These are phyloP conservation scores for Fonsecaea pedrosoi DNA, from an alignment of 2,329 filamentous ascomycete species.

Conservation along the genomic window DNA sequence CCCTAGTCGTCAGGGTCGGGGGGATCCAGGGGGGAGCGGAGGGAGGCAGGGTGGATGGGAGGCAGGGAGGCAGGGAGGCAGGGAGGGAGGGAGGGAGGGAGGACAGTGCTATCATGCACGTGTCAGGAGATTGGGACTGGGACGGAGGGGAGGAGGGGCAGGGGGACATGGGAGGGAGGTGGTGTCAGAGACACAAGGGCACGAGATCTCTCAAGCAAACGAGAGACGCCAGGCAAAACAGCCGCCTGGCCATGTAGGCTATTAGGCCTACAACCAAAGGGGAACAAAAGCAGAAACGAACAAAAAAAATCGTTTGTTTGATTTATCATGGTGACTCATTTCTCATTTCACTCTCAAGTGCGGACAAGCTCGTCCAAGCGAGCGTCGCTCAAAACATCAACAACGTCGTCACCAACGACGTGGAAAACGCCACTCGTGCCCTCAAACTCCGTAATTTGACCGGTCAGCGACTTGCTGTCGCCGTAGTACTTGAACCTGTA, in stretches of 20 bases:
- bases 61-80: too few relatives aligned
- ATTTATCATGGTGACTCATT: background rate
- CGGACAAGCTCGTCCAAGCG: slow-evolving; percentile 30
- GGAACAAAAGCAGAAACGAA: too few relatives aligned
- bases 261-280: too few relatives aligned
- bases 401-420: slow-evolving; percentile 38
- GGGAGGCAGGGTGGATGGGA: too few relatives aligned
- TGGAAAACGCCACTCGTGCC: slow-evolving; percentile 64
- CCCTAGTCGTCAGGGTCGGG: too few relatives aligned
- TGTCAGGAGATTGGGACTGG: too few relatives aligned
- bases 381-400: background rate
- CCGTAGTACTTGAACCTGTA: slow-evolving; percentile 87
- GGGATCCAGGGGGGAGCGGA: too few relatives aligned
- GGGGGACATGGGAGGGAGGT: background rate
- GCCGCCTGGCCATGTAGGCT: background rate
- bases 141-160: too few relatives aligned
- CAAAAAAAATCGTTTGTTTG: background rate
- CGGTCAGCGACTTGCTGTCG: slow-evolving; percentile 72
- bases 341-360: background rate
- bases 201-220: background rate
- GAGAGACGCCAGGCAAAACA: background rate
- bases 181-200: background rate
- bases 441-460: slow-evolving; percentile 71
- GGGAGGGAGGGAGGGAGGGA: too few relatives aligned
- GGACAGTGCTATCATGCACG: too few relatives aligned